Base-by-base conservation (phyloP, 2,329 filamentous ascomycete species). In the Pseudocercospora crystallina region DNA sequence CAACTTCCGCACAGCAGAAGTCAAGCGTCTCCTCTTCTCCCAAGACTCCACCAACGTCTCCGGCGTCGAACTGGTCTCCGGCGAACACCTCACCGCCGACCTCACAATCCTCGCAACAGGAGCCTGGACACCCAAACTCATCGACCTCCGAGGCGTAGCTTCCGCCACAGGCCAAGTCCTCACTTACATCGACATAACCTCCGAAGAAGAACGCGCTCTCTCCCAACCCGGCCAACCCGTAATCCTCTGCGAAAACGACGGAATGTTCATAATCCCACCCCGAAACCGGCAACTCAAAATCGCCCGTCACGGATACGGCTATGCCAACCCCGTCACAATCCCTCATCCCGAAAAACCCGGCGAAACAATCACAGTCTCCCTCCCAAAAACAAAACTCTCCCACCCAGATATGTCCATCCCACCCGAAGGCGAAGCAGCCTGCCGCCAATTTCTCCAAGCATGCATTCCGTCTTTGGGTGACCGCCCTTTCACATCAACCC, bases 101-200 rank as follows among this genome's bases (percentile, higher is more conserved):
- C 76, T 95, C 7, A 85, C 88, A 31, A 76, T 96, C 48, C 78
- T 95, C 2, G 90, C 92, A 0, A 84, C 90, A 0, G 92, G 92
- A 12, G 90, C 92, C 4, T 97, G 92, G 91, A 89, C 88, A 2
- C 81, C 85, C 2, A 79, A 81, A 1, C 77, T 96, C 15, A 73
- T 96, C 49, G 87, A 96, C 69, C 75, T 96, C 1, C 77, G 84
- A 40, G 89, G 89, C 20, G 81, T 87, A 38, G 85, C 84, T 34
- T 81, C 86, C 57, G 87, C 91, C 2, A 95, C 90, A 0, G 92
- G 89, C 11, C 92, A 97, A 64, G 81, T 82, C 0, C 67, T 97
- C 20, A 86, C 81, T 10, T 96, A 95, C 72, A 74, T 96, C 58
- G 77, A 83, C 57, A 79, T 97, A 61, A 86, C 83, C 0, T 73